A percentile compares a stretch with the other conserved stretches of the same genome.
Evolutionary conservation across 1,139 yeast genomes (phyloP).

Genomic region (Pneumocystis oryctolagi): DNA sequence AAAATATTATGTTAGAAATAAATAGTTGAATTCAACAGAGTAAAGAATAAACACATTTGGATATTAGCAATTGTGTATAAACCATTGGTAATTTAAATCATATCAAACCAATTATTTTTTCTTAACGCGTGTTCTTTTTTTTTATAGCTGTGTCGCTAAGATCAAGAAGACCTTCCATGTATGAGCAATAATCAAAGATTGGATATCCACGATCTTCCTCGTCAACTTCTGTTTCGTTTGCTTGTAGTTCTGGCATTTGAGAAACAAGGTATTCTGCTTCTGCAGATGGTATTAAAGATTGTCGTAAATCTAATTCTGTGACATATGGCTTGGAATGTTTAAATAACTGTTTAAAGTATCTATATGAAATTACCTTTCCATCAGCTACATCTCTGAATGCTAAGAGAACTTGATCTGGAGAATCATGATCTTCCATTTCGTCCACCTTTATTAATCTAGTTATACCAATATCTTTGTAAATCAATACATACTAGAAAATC

Average conservation of each 20-base stretch:
- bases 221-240: background rate
- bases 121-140: background rate
- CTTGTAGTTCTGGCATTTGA: conserved; percentile 16
- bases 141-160: background rate
- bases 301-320: conserved; percentile 29
- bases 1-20: background rate
- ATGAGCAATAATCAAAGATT: conserved; percentile 1
- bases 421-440: conserved; percentile 28
- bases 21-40: conserved; percentile 14
- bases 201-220: background rate
- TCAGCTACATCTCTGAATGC: conserved; percentile 29
- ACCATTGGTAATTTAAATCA: background rate
- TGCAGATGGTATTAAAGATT: conserved; percentile 25
- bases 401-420: conserved; percentile 28
- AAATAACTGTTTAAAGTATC: background rate
- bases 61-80: background rate
- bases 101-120: background rate
- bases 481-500: conserved; percentile 23
- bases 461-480: background rate
- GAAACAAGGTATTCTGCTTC: conserved; percentile 24
- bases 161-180: background rate
- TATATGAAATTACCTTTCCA: conserved; percentile 20
- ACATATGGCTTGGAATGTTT: conserved; percentile 19
- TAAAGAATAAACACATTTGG: background rate
- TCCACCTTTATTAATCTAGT: conserved; percentile 16